These are phyloP conservation scores for Pugionium cornutum DNA, from an alignment of 345 rosid genomes.

Conservation along the genomic window DNA sequence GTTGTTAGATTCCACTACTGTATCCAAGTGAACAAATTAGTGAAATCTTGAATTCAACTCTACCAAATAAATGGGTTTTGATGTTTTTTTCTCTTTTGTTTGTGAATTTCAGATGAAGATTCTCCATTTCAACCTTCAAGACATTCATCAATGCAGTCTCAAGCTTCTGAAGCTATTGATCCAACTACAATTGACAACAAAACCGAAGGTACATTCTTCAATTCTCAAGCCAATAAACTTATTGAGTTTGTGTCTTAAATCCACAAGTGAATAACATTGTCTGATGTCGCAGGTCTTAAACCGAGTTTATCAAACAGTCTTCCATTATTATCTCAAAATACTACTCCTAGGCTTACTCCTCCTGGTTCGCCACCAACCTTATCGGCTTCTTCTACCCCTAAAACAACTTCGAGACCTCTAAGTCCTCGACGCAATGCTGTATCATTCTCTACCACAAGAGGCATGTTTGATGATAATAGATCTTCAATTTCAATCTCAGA, in stretches of 20 bases:
- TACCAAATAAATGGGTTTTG: too few relatives aligned
- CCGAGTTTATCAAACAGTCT: slow-evolving; percentile 46
- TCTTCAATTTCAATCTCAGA: slow-evolving; percentile 64
- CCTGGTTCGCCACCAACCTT: slow-evolving; percentile 78
- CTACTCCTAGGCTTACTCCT: slow-evolving; percentile 80
- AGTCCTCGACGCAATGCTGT: slow-evolving; percentile 79
- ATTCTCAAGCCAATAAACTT: too few relatives aligned
- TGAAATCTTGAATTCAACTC: not conserved
- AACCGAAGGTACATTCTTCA: slow-evolving; percentile 62
- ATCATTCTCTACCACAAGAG: slow-evolving; percentile 77
- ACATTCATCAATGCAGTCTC: slow-evolving; percentile 56
- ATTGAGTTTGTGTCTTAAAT: too few relatives aligned
- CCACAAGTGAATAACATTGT: too few relatives aligned
- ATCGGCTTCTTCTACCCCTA: slow-evolving; percentile 83
- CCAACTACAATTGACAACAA: slow-evolving; percentile 53
- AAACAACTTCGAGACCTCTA: slow-evolving; percentile 65
- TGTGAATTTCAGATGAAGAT: slow-evolving; percentile 57
- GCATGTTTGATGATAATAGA: slow-evolving; percentile 65
- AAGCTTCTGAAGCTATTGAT: slow-evolving; percentile 53
- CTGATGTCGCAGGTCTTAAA: slow-evolving; percentile 45
- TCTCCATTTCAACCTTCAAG: slow-evolving; percentile 47
- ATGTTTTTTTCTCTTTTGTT: too few relatives aligned
- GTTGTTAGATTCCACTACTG: too few relatives aligned
- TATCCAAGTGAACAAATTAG: too few relatives aligned
- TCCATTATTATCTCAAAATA: slow-evolving; percentile 61